These are phyloP conservation scores for Stachybotrys chartarum DNA, from an alignment of 2,329 filamentous ascomycete species.

Conservation along the genomic window DNA sequence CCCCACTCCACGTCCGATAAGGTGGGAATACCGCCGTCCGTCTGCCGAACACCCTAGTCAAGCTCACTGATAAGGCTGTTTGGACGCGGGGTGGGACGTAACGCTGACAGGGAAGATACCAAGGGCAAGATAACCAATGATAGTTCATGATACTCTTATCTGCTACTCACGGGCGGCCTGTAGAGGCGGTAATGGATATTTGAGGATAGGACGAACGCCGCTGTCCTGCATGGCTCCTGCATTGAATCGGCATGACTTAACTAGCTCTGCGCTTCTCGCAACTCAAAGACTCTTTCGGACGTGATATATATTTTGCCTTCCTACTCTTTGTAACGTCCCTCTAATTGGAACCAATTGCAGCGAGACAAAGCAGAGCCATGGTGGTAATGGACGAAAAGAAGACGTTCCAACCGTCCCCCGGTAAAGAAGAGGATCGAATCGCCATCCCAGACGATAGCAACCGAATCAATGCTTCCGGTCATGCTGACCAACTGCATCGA, in stretches of 20 bases:
- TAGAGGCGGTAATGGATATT: too few relatives aligned
- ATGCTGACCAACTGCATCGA: slow-evolving; percentile 12
- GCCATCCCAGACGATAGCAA: slow-evolving; percentile 6
- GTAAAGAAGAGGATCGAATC: slow-evolving; percentile 4
- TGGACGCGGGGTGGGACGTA: not conserved
- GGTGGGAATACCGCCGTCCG: too few relatives aligned
- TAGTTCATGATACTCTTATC: not conserved
- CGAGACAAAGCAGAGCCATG: too few relatives aligned
- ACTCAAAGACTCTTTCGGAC: too few relatives aligned
- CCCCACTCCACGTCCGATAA: not conserved
- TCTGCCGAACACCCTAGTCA: too few relatives aligned
- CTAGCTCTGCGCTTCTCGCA: too few relatives aligned
- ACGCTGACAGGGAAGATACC: not conserved
- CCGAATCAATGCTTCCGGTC: slow-evolving; percentile 10
- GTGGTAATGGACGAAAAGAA: not conserved
- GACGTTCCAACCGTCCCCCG: slow-evolving; percentile 4
- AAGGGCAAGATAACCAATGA: not conserved
- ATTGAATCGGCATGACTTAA: too few relatives aligned
- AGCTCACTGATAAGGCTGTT: not conserved
- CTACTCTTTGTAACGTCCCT: too few relatives aligned
- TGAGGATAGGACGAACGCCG: too few relatives aligned
- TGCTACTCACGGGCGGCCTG: not conserved
- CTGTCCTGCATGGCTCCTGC: too few relatives aligned
- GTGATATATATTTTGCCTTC: too few relatives aligned
- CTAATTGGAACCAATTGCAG: too few relatives aligned